These are phyloP conservation scores for Trichoderma breve DNA, from an alignment of 2,329 filamentous ascomycete genomes.

Conservation along the genomic window DNA sequence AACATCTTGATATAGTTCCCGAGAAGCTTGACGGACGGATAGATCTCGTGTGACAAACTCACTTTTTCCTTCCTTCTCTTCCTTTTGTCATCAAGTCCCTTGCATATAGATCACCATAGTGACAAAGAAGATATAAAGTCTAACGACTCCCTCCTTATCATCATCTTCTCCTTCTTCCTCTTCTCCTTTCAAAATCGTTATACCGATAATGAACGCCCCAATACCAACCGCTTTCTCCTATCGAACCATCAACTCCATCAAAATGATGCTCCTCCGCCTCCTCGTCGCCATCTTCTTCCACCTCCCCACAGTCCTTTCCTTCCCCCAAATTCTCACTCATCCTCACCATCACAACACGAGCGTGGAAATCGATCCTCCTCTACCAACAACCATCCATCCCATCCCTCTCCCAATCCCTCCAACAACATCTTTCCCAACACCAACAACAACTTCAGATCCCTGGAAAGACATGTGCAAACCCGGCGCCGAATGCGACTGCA, in stretches of 20 bases:
- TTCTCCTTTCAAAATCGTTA: no score
- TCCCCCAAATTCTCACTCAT: not conserved
- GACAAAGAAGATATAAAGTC: not conserved
- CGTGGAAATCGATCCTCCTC: not conserved
- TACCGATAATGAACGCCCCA: not conserved
- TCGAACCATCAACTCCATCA: not conserved
- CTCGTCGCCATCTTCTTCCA: conserved; percentile 7
- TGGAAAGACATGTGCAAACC: conserved; percentile 23
- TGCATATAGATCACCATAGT: not conserved
- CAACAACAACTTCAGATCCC: not conserved
- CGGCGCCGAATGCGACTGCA: conserved; percentile 32
- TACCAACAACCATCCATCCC: not conserved
- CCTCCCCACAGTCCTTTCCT: conserved; percentile 2
- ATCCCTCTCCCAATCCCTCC: not conserved
- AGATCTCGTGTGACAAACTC: not conserved
- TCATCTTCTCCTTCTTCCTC: not conserved
- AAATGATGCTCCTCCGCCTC: not conserved
- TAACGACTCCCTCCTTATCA: not conserved
- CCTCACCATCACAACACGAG: not conserved
- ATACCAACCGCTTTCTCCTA: not conserved
- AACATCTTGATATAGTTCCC: not conserved
- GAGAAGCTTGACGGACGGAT: not conserved
- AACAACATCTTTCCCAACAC: not conserved
- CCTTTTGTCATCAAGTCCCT: not conserved
- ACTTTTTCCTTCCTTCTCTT: not conserved